Conservation (phyloP, 192 early-diverging fungal species). For the Backusella macrospora region DNA sequence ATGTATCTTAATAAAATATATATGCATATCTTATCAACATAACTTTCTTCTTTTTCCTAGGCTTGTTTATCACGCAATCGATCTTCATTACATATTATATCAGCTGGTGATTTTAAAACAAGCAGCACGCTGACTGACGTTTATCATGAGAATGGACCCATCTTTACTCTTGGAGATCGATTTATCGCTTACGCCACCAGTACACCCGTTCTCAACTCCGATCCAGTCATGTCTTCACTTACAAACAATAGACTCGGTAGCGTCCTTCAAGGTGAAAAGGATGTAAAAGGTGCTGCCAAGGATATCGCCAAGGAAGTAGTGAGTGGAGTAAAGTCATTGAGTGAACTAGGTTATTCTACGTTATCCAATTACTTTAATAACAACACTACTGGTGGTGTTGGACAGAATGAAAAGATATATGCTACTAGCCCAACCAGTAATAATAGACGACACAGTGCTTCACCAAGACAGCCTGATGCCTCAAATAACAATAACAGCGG, state of each 20-base stretch:
- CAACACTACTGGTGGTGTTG: background rate
- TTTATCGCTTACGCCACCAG: slow-evolving; percentile 74
- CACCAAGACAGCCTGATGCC: background rate
- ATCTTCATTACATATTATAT: slow-evolving; percentile 53
- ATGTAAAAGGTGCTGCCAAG: slow-evolving; percentile 61
- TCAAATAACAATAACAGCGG: background rate
- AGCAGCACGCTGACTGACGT: slow-evolving; percentile 54
- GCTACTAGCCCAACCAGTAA: slow-evolving; percentile 2
- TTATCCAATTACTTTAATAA: slow-evolving; percentile 61
- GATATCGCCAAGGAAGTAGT: slow-evolving; percentile 83
- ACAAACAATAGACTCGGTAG: slow-evolving; percentile 23
- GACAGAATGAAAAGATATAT: slow-evolving; percentile 11
- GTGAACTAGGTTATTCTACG: slow-evolving; percentile 66
- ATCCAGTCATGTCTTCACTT: slow-evolving; percentile 13
- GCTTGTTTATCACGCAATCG: slow-evolving; percentile 16
- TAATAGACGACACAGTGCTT: slow-evolving; percentile 2
- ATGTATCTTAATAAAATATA: background rate
- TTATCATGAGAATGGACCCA: slow-evolving; percentile 39
- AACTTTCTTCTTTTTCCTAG: background rate
- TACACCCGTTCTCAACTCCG: slow-evolving; percentile 36
- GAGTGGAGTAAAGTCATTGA: slow-evolving; percentile 73
- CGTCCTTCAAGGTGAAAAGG: slow-evolving; percentile 40
- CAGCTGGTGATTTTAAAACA: slow-evolving; percentile 46
- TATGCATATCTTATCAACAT: background rate
- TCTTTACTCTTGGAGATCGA: slow-evolving; percentile 66